Evolutionary conservation across 805 yeast genomes (phyloP).

Genomic region (Myxozyma mucilagina): DNA sequence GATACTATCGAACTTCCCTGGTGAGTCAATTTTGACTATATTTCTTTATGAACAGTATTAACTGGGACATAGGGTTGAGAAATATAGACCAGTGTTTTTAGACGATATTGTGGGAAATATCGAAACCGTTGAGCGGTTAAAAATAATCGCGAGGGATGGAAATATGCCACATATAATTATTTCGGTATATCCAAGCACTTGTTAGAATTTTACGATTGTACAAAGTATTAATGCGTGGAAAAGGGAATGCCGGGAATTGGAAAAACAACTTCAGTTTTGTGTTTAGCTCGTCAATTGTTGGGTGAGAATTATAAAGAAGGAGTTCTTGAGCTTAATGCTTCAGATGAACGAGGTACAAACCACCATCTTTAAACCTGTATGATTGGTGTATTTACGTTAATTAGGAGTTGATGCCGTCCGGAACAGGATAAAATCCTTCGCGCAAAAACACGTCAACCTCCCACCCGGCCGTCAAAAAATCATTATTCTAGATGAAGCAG

Average conservation of each 20-base stretch:
- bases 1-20: conserved; percentile 21
- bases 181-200: conserved; percentile 43
- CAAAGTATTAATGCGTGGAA: not conserved
- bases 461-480: conserved; percentile 92
- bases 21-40: not conserved
- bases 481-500: conserved; percentile 92
- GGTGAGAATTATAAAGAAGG: conserved; percentile 74
- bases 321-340: conserved; percentile 88
- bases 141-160: conserved; percentile 85
- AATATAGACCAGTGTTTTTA: conserved; percentile 78
- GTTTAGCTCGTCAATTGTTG: conserved; percentile 80
- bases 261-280: conserved; percentile 89
- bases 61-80: conserved; percentile 69
- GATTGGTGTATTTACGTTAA: not conserved
- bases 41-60: not conserved
- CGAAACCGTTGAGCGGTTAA: conserved; percentile 82
- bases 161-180: conserved; percentile 96
- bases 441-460: conserved; percentile 85
- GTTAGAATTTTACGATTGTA: too few species aligned
- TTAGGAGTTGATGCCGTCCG: conserved; percentile 89
- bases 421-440: conserved; percentile 90
- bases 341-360: conserved; percentile 69
- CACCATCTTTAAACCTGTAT: not conserved
- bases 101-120: conserved; percentile 91
- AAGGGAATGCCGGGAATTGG: conserved; percentile 95